Percentiles rank a stretch among this genome's conserved stretches.
These are phyloP conservation scores for Pyracantha coccinea DNA, from an alignment of 331 rosid genomes.

Conservation along the genomic window DNA sequence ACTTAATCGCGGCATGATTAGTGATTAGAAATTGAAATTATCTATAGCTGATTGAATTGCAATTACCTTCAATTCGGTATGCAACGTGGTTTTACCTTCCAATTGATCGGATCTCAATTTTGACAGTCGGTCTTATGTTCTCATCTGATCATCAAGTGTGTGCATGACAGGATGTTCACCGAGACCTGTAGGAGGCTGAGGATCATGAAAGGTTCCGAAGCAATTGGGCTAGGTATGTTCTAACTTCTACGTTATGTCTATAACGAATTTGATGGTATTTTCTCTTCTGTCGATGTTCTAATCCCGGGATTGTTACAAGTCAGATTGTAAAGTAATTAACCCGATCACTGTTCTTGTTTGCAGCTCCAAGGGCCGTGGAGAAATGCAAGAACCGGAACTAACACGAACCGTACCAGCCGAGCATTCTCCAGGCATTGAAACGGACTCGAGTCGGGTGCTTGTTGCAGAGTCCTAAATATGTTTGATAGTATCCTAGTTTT, in stretches of 20 bases:
- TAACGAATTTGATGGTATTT: neutral
- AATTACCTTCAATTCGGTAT: no score
- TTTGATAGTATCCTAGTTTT: constrained; percentile 6
- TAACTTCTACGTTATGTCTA: neutral
- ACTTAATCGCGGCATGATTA: neutral
- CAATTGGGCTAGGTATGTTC: constrained; percentile 73
- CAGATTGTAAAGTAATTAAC: neutral
- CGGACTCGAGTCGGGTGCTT: constrained; percentile 7
- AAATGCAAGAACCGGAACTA: constrained; percentile 69
- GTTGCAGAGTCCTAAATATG: constrained; percentile 13
- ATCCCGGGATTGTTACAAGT: neutral
- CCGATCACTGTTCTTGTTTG: constrained; percentile 10
- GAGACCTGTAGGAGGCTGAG: constrained; percentile 40
- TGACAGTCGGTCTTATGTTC: neutral
- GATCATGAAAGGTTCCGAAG: constrained; percentile 91
- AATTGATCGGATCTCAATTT: neutral
- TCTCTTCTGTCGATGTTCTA: neutral
- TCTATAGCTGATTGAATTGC: neutral
- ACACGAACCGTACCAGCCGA: constrained; percentile 11
- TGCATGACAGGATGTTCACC: constrained; percentile 38
- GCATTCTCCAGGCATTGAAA: constrained; percentile 19
- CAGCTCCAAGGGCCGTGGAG: constrained; percentile 90
- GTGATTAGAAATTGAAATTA: neutral
- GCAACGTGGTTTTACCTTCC: neutral
- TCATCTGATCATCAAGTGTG: neutral